A percentile compares a stretch with the other conserved stretches of the same genome.
These are phyloP conservation scores for Rhynchospora breviuscula DNA, from an alignment of 176 grass and related monocot genomes.

Conservation along the genomic window DNA sequence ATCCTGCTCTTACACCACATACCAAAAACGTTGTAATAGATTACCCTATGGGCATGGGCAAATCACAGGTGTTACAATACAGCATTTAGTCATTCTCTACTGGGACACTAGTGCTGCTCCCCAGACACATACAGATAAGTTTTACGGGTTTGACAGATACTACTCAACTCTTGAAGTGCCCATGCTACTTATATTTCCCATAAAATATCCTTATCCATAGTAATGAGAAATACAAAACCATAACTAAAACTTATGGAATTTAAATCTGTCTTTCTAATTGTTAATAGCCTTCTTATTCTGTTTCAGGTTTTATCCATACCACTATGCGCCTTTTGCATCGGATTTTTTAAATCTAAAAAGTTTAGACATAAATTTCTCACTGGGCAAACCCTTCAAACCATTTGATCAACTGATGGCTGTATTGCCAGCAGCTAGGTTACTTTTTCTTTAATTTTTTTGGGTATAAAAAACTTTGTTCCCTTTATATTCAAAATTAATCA, in stretches of 20 bases:
- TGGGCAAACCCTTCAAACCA: constrained; percentile 46
- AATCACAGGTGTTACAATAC: not conserved
- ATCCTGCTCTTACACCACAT: not conserved
- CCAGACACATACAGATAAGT: not conserved
- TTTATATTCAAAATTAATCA: not conserved
- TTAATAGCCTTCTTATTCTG: not conserved
- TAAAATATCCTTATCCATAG: not conserved
- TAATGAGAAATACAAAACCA: not conserved
- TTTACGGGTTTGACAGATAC: not conserved
- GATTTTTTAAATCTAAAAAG: constrained; percentile 35
- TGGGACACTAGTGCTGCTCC: not conserved
- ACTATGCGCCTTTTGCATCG: constrained; percentile 51
- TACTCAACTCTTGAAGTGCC: not conserved
- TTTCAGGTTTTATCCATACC: constrained; percentile 49
- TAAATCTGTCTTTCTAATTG: not conserved
- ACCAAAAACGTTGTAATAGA: not conserved
- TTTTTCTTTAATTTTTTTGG: not conserved
- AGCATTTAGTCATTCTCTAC: not conserved
- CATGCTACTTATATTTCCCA: not conserved
- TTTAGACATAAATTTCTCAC: constrained; percentile 30
- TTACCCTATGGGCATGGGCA: not conserved
- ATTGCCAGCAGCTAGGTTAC: constrained; percentile 39
- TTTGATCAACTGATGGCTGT: constrained; percentile 50
- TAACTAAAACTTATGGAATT: not conserved
- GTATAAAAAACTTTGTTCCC: not conserved